Base-by-base conservation (phyloP, 306 rosid species). In the Ochetophila trinervis region DNA sequence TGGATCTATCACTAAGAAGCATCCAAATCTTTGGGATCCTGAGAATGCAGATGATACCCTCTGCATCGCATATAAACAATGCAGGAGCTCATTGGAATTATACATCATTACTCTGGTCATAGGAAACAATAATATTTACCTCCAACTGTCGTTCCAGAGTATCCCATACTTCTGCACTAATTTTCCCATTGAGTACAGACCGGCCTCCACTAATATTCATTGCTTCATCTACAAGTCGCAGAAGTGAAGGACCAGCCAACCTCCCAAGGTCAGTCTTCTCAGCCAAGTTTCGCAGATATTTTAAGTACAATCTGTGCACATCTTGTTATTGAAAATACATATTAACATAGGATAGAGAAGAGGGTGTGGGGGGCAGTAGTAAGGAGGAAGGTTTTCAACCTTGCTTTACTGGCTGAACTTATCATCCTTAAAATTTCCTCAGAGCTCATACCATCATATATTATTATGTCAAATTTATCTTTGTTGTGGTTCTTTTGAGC, bases 241-340 rank as follows among this genome's bases (percentile, higher is more conserved):
- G 66, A 68, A 93, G 75, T 40, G 99, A 87, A 76, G 99, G 96
- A 55, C 90, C 87, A 61, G 87, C 91, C 81, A 93, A 75, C 78
- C 99, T 90, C 79, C 99, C 99, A 57, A 93, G 69, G 48, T 90
- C 99, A 64, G 97, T 93, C 78, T 90, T 93, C 74, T 90, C 97
- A 30, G 91, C 96, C 76, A 82, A 18, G 22, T 78, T 79, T 60
- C 90, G 89, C 53, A 93, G 63, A 77, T 87, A 81, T 84, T 86
- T 93, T 79, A 93, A 75, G 78, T 86, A 90, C 84, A 90, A 73
- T 77, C 97, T 87, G 84, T 63, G 62, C 60, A 74, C 52, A 65
- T 35, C 57, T 60, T 5, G 61, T 50, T 22, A 34, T 59, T 72
- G 66, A 57, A 8, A 40, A 36, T 70, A 40, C 21, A 55, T 61